These are phyloP conservation scores for Emergomyces africanus DNA, from an alignment of 2,329 filamentous ascomycete genomes.

Conservation along the genomic window DNA sequence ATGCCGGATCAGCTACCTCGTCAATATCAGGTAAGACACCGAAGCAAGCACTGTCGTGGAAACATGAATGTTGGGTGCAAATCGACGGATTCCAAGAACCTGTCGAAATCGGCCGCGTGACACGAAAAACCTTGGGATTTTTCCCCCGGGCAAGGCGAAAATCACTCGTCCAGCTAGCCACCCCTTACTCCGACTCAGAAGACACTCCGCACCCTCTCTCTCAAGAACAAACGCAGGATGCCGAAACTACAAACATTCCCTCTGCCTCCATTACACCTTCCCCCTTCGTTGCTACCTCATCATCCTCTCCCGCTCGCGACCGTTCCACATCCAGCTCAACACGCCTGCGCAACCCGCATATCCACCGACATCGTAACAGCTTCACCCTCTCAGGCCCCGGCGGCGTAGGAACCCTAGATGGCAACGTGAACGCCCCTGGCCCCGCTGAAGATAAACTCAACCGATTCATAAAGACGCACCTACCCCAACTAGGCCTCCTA, in stretches of 20 bases:
- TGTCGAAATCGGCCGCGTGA: conserved; percentile 75
- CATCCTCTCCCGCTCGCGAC: conserved; percentile 14
- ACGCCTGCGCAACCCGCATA: conserved; percentile 20
- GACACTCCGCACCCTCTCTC: background rate
- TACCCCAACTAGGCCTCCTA: conserved; percentile 66
- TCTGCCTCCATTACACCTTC: conserved; percentile 21
- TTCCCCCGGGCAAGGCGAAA: conserved; percentile 87
- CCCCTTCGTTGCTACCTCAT: conserved; percentile 15
- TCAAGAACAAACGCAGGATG: conserved; percentile 50
- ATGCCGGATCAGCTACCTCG: conserved; percentile 3
- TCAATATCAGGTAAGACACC: conserved; percentile 2
- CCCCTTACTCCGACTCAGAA: conserved; percentile 49
- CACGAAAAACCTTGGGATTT: conserved; percentile 70
- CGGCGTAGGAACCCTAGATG: conserved; percentile 71
- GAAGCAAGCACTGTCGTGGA: conserved; percentile 57
- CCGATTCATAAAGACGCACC: conserved; percentile 67
- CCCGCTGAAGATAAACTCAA: conserved; percentile 78
- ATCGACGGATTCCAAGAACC: conserved; percentile 59
- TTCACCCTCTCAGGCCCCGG: conserved; percentile 68
- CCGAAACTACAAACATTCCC: conserved; percentile 23
- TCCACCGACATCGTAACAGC: conserved; percentile 30
- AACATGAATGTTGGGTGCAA: conserved; percentile 78
- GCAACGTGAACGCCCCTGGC: conserved; percentile 40
- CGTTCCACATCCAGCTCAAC: conserved; percentile 20
- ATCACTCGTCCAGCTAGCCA: conserved; percentile 43